Base-by-base conservation (phyloP, 179 eudicot genomes). In the Carnegiea gigantea region DNA sequence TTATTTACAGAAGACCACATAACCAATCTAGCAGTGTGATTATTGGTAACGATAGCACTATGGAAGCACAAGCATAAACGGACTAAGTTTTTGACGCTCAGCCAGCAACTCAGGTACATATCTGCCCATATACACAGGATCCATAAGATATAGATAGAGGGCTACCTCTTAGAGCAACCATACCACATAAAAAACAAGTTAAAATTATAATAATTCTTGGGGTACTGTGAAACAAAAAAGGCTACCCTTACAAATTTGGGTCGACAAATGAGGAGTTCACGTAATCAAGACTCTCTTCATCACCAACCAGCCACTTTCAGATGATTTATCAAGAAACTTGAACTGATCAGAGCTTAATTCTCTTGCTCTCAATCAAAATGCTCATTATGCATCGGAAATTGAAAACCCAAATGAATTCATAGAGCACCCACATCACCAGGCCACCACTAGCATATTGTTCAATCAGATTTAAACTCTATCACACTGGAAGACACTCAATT, bases 61-160 rank as follows among this genome's bases (percentile, higher is more conserved):
- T 15, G 98, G 97, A 53, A 95, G 92, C 81, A 95, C 92, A 0
- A 95, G 92, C 87, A 89, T 76, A 86, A 95, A 95, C 15, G 99
- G 99, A 81, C 87, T 86, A 23, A 95, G 88, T 77, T 95, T 95
- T 62, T 95, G 89, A 68, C 97, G 94, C 85, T 93, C 98, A 38
- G 92, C 93, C 62, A 95, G 85, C 88, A 95, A 80, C 82, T 95
- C 99, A 13, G 93, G 73, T 7, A 93, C 91, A n/a, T n/a, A n/a
- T n/a, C n/a, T n/a, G n/a, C n/a, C n/a, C n/a, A n/a, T n/a, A n/a
- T n/a, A n/a, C n/a, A n/a, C n/a, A n/a, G n/a, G n/a, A n/a, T n/a
- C n/a, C n/a, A n/a, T n/a, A n/a, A n/a, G n/a, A n/a, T n/a, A n/a
- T n/a, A n/a, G n/a, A n/a, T n/a, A n/a, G n/a, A n/a, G n/a, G n/a